Evolutionary conservation across 495 filamentous ascomycete species (phyloP).

Genomic region (Tuber microsphaerosporum): DNA sequence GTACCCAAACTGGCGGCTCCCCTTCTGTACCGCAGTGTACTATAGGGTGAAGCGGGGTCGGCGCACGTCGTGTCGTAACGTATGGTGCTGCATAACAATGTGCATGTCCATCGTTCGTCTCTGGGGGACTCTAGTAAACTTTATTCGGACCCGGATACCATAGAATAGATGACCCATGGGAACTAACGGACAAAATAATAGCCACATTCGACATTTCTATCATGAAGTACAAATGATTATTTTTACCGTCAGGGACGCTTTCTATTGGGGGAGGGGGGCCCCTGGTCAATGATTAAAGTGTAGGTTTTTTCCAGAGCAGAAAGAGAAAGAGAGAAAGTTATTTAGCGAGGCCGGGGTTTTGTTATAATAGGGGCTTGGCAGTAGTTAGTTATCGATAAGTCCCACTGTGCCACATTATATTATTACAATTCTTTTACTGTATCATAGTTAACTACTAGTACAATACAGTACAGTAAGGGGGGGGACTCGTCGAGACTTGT

Average conservation of each 20-base stretch:
- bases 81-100: not conserved
- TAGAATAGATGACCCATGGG: not conserved
- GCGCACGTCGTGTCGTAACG: not conserved
- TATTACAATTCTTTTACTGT: too few relatives aligned
- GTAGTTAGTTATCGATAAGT: not conserved
- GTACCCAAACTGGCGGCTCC: too few relatives aligned
- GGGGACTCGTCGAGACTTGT: too few relatives aligned
- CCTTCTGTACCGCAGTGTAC: too few relatives aligned
- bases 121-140: not conserved
- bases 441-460: too few relatives aligned
- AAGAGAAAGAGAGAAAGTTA: not conserved
- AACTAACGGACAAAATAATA: not conserved
- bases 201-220: not conserved
- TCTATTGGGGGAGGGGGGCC: not conserved
- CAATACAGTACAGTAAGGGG: too few relatives aligned
- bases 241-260: not conserved
- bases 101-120: not conserved
- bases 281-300: not conserved
- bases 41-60: not conserved
- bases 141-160: not conserved
- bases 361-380: not conserved
- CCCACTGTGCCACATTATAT: too few relatives aligned
- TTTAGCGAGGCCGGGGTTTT: not conserved
- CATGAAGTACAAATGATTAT: not conserved
- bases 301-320: not conserved